A percentile compares a stretch with the other conserved stretches of the same genome.
Evolutionary conservation across 1,139 yeast genomes (phyloP).

Genomic region (Candida pseudocylindracea): DNA sequence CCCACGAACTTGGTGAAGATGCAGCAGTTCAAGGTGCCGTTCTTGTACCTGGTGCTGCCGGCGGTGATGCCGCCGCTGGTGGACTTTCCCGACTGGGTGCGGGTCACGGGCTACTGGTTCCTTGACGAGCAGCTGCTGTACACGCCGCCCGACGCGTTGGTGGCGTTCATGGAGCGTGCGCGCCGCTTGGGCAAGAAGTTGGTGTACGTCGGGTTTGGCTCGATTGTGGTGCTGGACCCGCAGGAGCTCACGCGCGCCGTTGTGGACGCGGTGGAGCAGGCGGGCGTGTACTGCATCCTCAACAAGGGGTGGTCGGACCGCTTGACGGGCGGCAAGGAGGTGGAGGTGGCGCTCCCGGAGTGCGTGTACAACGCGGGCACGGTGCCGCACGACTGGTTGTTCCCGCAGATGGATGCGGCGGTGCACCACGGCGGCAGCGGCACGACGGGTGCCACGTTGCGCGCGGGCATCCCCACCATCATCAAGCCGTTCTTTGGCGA

Average conservation of each 20-base stretch:
- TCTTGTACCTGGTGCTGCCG: slow-evolving; percentile 75
- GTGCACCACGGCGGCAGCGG: slow-evolving; percentile 98
- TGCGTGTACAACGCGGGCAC: slow-evolving; percentile 49
- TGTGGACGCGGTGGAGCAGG: slow-evolving; percentile 50
- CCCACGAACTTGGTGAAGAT: slow-evolving; percentile 48
- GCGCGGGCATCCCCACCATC: slow-evolving; percentile 76
- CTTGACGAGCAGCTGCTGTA: slow-evolving; percentile 49
- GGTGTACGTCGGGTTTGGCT: slow-evolving; percentile 89
- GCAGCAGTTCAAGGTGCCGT: slow-evolving; percentile 69
- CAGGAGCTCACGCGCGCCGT: slow-evolving; percentile 56
- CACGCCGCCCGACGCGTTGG: slow-evolving; percentile 38
- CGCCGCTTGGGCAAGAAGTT: slow-evolving; percentile 35
- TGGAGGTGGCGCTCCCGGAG: slow-evolving; percentile 41
- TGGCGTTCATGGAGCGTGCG: slow-evolving; percentile 43
- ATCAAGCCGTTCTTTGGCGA: slow-evolving; percentile 94
- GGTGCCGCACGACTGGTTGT: slow-evolving; percentile 88
- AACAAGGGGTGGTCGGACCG: slow-evolving; percentile 95
- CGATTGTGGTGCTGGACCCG: slow-evolving; percentile 78
- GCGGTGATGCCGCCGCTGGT: slow-evolving; percentile 77
- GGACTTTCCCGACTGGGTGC: slow-evolving; percentile 87
- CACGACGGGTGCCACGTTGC: slow-evolving; percentile 77
- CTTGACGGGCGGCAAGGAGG: slow-evolving; percentile 12
- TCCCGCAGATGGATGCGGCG: slow-evolving; percentile 75
- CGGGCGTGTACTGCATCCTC: slow-evolving; percentile 70
- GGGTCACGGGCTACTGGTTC: slow-evolving; percentile 92